Base-by-base conservation (phyloP, 345 rosid species). In the Litchi chinensis region DNA sequence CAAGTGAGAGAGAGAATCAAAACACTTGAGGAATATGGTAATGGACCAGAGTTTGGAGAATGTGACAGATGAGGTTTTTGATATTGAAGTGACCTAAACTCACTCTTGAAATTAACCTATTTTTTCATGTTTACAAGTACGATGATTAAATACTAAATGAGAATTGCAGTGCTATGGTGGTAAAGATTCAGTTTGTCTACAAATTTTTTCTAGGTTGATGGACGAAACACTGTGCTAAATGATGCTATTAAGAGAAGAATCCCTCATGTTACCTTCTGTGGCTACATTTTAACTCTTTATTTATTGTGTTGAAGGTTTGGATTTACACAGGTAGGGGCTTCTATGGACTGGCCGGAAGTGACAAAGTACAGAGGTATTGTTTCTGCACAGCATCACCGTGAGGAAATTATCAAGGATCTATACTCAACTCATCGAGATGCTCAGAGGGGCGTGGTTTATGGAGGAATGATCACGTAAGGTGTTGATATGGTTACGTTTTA, bases 271-370 rank as follows among this genome's bases (percentile, higher is more conserved):
- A 15, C 22, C 52, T 18, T 43, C 6, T 59, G 10, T 21, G 26
- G 8, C 21, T 1, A 22, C 70, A 48, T 62, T 76, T 46, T 32
- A 32, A 46, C 8, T 16, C 15, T 1, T 3, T 8, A 2, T 54
- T 79, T 18, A 43, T 32, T 24, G 13, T 68, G 8, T 46, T 79
- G 60, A 76, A 44, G 26, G 3, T 13, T 80, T 78, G 46, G 39
- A 21, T 77, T 70, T 68, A 13, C 3, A 0, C 80, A 95, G 97
- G 98, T 92, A 0, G 98, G 92, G 32, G 98, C 94, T 5, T 92
- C 97, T 0, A 91, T 92, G 97, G 98, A 93, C 32, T 93, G 98
- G 97, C 98, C 95, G 0, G 91, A 90, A 79, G 81, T 92, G 10
- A 87, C 94, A 1, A 95, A 89, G 78, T 95, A 95, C 64, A 81